Conservation (phyloP, 495 filamentous ascomycete species). For the Penicillium parvum region DNA sequence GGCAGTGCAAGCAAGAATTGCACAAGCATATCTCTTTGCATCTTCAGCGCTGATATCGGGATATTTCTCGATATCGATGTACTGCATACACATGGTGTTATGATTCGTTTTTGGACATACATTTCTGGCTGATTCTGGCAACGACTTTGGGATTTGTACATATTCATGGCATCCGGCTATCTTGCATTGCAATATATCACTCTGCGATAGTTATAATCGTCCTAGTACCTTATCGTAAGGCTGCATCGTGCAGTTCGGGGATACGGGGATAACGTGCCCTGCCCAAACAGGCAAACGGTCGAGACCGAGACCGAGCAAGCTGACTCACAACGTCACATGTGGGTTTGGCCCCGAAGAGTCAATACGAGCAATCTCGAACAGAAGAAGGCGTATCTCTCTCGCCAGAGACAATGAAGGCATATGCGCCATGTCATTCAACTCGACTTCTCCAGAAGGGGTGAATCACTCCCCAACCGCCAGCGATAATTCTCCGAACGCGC, state of each 20-base stretch:
- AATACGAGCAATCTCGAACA: not conserved
- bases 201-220: no score
- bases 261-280: conserved; percentile 2
- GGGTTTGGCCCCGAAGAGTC: conserved; percentile 5
- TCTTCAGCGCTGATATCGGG: not conserved
- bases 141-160: conserved; percentile 6
- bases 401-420: not conserved
- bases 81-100: conserved; percentile 27
- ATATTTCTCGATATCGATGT: not conserved
- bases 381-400: not conserved
- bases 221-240: no score
- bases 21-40: no score
- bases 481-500: conserved; percentile 20
- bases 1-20: no score
- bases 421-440: conserved; percentile 29
- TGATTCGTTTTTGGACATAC: conserved; percentile 7
- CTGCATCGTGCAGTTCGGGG: no score
- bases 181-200: no score
- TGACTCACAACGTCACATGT: conserved; percentile 15
- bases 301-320: conserved; percentile 1
- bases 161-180: no score
- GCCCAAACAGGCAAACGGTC: not conserved
- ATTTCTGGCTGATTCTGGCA: not conserved
- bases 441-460: conserved; percentile 21
- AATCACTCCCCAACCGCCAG: conserved; percentile 13